Percentiles rank a stretch among this genome's conserved stretches.
Conservation (phyloP, 2,329 filamentous ascomycete genomes). For the Fusarium guadeloupense region DNA sequence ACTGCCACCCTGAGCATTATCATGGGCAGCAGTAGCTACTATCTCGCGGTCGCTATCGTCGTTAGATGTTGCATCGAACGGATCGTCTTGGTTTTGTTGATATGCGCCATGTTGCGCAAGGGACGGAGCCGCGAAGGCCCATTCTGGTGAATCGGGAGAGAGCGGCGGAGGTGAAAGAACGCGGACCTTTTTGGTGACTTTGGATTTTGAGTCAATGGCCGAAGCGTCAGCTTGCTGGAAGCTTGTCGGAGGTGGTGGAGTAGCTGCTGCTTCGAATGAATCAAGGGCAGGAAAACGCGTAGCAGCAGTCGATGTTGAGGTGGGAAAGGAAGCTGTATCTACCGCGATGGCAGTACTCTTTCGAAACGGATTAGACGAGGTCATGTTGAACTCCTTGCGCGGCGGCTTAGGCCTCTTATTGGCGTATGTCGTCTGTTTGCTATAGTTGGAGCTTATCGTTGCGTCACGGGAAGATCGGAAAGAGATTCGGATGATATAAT, state of each 20-base stretch:
- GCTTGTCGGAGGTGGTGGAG: conserved; percentile 40
- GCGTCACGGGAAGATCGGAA: conserved; percentile 12
- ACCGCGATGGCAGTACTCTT: conserved; percentile 49
- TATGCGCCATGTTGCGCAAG: conserved; percentile 43
- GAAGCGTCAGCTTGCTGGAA: conserved; percentile 43
- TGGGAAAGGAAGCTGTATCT: conserved; percentile 26
- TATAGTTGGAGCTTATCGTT: conserved; percentile 21
- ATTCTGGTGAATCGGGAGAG: conserved; percentile 61
- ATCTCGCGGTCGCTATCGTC: conserved; percentile 45
- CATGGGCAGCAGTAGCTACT: conserved; percentile 36
- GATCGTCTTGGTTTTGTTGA: conserved; percentile 42
- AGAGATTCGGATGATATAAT: conserved; percentile 28
- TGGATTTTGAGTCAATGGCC: conserved; percentile 54
- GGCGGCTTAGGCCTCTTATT: conserved; percentile 11
- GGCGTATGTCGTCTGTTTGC: conserved; percentile 14
- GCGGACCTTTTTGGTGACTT: conserved; percentile 72
- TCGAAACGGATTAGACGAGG: conserved; percentile 63
- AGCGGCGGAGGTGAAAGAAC: conserved; percentile 71
- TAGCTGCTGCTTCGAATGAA: conserved; percentile 43
- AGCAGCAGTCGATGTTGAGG: conserved; percentile 15
- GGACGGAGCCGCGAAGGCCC: conserved; percentile 46
- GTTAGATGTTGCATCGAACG: conserved; percentile 46
- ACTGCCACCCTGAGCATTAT: conserved; percentile 34
- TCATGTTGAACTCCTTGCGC: conserved; percentile 32
- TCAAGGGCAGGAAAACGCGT: conserved; percentile 43